Evolutionary conservation across 768 basidiomycete genomes (phyloP).

Genomic region (Boletus rubroflammeus): DNA sequence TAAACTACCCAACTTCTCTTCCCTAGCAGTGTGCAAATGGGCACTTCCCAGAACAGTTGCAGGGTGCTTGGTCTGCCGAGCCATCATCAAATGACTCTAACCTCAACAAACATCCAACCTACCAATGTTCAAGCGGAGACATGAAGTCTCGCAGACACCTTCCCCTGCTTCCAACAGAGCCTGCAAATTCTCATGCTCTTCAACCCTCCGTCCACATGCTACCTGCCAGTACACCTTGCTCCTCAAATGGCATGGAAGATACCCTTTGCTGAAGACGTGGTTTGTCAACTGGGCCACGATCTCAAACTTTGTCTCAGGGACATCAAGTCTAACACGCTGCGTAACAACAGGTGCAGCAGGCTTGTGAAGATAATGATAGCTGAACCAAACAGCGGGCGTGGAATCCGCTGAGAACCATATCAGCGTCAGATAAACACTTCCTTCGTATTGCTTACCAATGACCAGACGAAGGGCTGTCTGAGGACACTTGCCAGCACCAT

Average conservation of each 20-base stretch:
- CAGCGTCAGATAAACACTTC: neutral
- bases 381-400: slow-evolving; percentile 42
- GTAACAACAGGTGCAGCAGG: slow-evolving; percentile 30
- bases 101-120: neutral
- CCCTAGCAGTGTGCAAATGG: slow-evolving; percentile 3
- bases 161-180: slow-evolving; percentile 17
- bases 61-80: slow-evolving; percentile 8
- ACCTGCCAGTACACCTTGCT: slow-evolving; percentile 42
- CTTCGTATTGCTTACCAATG: slow-evolving; percentile 35
- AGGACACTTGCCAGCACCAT: slow-evolving; percentile 42
- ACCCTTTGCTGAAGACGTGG: slow-evolving; percentile 42
- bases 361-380: slow-evolving; percentile 39
- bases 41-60: slow-evolving; percentile 7
- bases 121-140: slow-evolving; percentile 23
- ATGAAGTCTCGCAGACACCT: slow-evolving; percentile 17
- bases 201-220: slow-evolving; percentile 33
- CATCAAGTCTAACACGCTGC: slow-evolving; percentile 43
- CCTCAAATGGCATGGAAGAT: slow-evolving; percentile 33
- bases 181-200: slow-evolving; percentile 27
- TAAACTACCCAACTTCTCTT: neutral
- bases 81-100: neutral
- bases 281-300: slow-evolving; percentile 46
- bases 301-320: slow-evolving; percentile 32
- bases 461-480: slow-evolving; percentile 44
- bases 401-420: slow-evolving; percentile 35